Base-by-base conservation (phyloP, 495 filamentous ascomycete genomes). In the Terfezia claveryi region DNA sequence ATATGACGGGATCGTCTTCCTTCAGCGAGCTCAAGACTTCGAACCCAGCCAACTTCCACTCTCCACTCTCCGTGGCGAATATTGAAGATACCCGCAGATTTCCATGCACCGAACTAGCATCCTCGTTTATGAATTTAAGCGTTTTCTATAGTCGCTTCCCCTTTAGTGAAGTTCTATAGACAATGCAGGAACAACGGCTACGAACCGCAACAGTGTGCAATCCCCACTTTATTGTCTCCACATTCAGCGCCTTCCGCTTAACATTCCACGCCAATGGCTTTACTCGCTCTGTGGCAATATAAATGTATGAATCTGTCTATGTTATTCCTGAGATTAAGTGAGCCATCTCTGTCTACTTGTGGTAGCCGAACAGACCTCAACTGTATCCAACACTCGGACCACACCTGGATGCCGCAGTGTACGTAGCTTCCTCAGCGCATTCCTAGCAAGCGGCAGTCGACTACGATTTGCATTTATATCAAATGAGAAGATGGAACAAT, bases 401-500 rank as follows among this genome's bases (percentile, higher is more conserved):
- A 98, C 85, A 37, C 92, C 91, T 0, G 91, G 91, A 67, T 98
- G 91, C 61, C 91, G 76, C 59, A 98, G 69, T 2, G 91, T 98
- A 56, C 88, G 79, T 46, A 87, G 75, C 67, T 95, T 95, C 58
- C 86, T 83, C 55, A 93, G 75, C 11, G 89, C 87, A 69, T 98
- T 98, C 64, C 80, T 85, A 50, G 91, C 91, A 10, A 98, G 74
- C 23, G 87, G 83, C 16, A 94, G 70, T 44, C 79, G 79, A 17
- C 81, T 80, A 60, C 79, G 85, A 60, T 94, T 87, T 53, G 58
- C 60, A 41, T 73, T 72, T 46, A 89, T 73, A 66, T 96, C 89
- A 72, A 95, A 98, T 50, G 87, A 83, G 68, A 98, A 96, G 46
- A 98, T 85, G 72, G 85, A 94, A 70, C 91, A 98, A 57, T 82